A percentile compares a stretch with the other conserved stretches of the same genome.
phyloP scores from a whole-genome alignment of 179 eudicot species.

The Pouteria campechiana region DNA sequence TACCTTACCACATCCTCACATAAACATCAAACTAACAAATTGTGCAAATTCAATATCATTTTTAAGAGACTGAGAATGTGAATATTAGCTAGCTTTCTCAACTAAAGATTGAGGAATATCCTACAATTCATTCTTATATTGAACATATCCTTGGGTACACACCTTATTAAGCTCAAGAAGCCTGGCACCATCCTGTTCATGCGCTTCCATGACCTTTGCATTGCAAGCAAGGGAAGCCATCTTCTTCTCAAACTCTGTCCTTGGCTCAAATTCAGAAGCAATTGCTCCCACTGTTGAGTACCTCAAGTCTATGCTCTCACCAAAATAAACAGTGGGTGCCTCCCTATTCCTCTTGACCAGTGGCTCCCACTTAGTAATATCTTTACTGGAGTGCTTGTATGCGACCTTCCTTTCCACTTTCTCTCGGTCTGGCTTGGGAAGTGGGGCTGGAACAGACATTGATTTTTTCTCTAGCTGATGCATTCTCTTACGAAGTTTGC shows the following conservation, averaged over 20 bases:
- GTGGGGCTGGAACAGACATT: constrained; percentile 52
- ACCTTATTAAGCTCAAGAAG: constrained; percentile 93
- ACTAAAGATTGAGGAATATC: too few relatives aligned
- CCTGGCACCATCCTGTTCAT: constrained; percentile 73
- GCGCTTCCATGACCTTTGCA: constrained; percentile 64
- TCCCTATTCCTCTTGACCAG: constrained; percentile 75
- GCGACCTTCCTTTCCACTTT: constrained; percentile 60
- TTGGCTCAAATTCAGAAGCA: constrained; percentile 88
- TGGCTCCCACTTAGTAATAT: constrained; percentile 63
- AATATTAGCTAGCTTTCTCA: too few relatives aligned
- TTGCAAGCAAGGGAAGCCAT: constrained; percentile 55
- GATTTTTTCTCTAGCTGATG: constrained; percentile 39
- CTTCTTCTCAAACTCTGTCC: constrained; percentile 72
- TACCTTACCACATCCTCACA: too few relatives aligned
- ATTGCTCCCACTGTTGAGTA: constrained; percentile 84
- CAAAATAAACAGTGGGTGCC: constrained; percentile 68
- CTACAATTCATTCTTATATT: too few relatives aligned
- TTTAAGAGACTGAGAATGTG: too few relatives aligned
- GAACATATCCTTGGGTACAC: too few relatives aligned
- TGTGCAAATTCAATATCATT: too few relatives aligned
- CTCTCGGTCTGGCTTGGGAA: constrained; percentile 57
- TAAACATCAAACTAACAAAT: too few relatives aligned
- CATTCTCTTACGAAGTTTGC: constrained; percentile 44
- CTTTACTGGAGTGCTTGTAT: constrained; percentile 46
- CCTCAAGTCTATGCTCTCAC: constrained; percentile 34